Conservation (phyloP, 208 protist species). For the Leptomonas seymouri region DNA sequence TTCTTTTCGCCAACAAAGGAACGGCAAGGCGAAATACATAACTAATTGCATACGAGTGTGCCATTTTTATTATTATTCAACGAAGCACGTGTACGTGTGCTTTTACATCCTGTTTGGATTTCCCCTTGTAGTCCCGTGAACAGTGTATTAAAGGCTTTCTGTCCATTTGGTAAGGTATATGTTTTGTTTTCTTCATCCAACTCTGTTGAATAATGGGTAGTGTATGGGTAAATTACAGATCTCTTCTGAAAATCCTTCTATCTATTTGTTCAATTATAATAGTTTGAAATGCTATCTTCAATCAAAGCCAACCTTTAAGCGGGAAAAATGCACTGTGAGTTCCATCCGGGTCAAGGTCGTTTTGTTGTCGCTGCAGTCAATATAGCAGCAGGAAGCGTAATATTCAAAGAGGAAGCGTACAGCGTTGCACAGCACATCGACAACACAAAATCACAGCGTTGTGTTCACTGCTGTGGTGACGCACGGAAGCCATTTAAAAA, state of each 20-base stretch:
- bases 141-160: too few species aligned
- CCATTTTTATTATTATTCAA: too few species aligned
- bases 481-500: neutral
- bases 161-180: too few species aligned
- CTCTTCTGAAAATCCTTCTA: conserved; percentile 3
- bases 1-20: too few species aligned
- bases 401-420: conserved; percentile 42
- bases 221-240: neutral
- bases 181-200: neutral
- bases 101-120: too few species aligned
- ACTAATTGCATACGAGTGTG: too few species aligned
- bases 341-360: conserved; percentile 20
- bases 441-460: conserved; percentile 9
- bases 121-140: too few species aligned
- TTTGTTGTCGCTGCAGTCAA: conserved; percentile 30
- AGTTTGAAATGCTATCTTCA: too few species aligned
- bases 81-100: too few species aligned
- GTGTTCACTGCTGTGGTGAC: conserved; percentile 31
- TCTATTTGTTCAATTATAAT: neutral
- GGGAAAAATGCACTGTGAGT: conserved; percentile 24
- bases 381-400: conserved; percentile 28
- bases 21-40: too few species aligned
- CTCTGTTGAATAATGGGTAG: too few species aligned
- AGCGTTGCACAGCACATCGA: conserved; percentile 25
- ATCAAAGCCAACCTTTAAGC: too few species aligned